These are phyloP conservation scores for Aspergillus carlsbadensis DNA, from an alignment of 495 filamentous ascomycete species.

Conservation along the genomic window DNA sequence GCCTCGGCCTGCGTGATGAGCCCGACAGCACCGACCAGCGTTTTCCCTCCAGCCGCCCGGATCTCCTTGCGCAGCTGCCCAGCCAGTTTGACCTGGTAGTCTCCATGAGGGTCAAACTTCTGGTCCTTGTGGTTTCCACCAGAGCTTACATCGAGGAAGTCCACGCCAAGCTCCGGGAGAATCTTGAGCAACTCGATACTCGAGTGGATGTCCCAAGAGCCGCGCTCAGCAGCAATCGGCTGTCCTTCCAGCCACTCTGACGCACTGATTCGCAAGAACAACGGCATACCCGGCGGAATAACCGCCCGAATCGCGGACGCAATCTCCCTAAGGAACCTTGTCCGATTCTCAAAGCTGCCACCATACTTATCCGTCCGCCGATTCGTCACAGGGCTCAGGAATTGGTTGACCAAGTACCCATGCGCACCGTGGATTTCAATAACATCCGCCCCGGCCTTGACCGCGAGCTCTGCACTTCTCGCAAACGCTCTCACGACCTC, in stretches of 20 bases:
- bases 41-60: constrained; percentile 49
- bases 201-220: constrained; percentile 64
- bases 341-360: constrained; percentile 56
- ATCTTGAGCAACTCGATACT: constrained; percentile 62
- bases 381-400: constrained; percentile 61
- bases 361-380: constrained; percentile 62
- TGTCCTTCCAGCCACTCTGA: constrained; percentile 71
- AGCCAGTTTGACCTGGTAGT: constrained; percentile 66
- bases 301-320: constrained; percentile 50
- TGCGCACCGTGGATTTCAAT: constrained; percentile 62
- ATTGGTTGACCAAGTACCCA: constrained; percentile 71
- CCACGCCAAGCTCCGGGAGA: constrained; percentile 64
- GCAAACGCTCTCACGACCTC: constrained; percentile 60
- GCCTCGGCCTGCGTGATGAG: constrained; percentile 62
- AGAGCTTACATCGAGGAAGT: constrained; percentile 73
- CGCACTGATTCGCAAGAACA: constrained; percentile 68
- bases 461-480: constrained; percentile 56
- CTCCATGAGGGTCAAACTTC: constrained; percentile 51
- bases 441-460: constrained; percentile 66
- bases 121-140: constrained; percentile 64
- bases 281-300: constrained; percentile 60
- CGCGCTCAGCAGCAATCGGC: constrained; percentile 39
- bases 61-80: constrained; percentile 57
- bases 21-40: constrained; percentile 73
- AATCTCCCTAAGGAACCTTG: constrained; percentile 54